Conservation (phyloP, 805 yeast genomes). For the Candida quercuum region DNA sequence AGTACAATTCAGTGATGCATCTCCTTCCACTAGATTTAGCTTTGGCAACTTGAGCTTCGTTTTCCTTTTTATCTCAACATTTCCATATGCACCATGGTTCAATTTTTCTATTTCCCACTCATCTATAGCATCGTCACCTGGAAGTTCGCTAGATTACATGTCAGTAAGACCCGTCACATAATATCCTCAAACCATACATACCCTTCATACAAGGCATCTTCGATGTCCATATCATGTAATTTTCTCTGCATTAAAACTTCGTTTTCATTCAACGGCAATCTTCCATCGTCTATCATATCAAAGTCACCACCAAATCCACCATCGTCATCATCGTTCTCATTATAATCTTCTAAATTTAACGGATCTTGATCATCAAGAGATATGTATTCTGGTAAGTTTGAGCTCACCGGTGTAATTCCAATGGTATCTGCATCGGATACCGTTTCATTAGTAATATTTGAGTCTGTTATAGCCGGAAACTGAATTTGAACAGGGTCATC, state of each 20-base stretch:
- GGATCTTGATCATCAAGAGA: too few relatives aligned
- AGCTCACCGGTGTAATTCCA: too few relatives aligned
- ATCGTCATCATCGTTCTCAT: conserved; percentile 2
- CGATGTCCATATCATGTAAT: conserved; percentile 26
- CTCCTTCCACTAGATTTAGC: conserved; percentile 3
- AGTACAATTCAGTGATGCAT: conserved; percentile 1
- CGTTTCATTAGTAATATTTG: too few relatives aligned
- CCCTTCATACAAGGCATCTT: conserved; percentile 29
- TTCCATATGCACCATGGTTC: conserved; percentile 9
- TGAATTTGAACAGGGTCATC: too few relatives aligned
- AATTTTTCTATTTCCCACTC: conserved; percentile 17
- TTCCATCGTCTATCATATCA: conserved; percentile 17
- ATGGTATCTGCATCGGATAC: too few relatives aligned
- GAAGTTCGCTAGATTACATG: conserved; percentile 10
- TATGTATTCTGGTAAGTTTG: too few relatives aligned
- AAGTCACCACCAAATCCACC: background rate
- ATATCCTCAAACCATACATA: too few relatives aligned
- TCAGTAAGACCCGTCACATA: too few relatives aligned
- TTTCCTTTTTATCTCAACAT: background rate
- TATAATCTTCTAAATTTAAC: too few relatives aligned
- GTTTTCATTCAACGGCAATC: conserved; percentile 23
- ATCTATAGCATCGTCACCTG: conserved; percentile 17
- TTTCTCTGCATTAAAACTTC: conserved; percentile 24
- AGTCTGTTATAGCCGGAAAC: too few relatives aligned
- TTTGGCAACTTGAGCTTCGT: conserved; percentile 3